Base-by-base conservation (phyloP, 371 early-diverging fungal species). In the Mucor velutinosus region DNA sequence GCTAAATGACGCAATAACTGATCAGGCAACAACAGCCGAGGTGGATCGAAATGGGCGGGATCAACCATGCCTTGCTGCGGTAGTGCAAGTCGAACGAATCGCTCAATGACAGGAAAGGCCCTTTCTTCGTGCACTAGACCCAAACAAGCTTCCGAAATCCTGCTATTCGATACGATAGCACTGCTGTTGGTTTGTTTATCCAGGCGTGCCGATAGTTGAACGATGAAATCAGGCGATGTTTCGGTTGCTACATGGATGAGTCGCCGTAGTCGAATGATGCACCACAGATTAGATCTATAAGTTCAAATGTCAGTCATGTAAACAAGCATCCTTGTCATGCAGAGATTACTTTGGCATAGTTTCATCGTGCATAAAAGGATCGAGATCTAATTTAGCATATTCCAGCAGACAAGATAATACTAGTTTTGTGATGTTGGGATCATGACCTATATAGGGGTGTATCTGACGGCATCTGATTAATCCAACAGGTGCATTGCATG, bases 241-340 rank as follows among this genome's bases (percentile, higher is more conserved):
- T 53, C 27, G 15, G 15, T 56, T 27, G 5, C 27, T 30, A 45
- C 23, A 45, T 19, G 56, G 12, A 62, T 49, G 25, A 58, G 30
- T 6, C 71, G 57, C n/a, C 71, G 35, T 25, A 71, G 37, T 62
- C 71, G 57, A 33, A 53, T 53, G 8, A 71, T 62, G 51, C 71
- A 71, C 71, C 71, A 71, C 37, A 51, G 11, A 15, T 29, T 32
- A 19, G 71, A 59, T n/a, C 71, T 71, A 62, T 14, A 4, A 4
- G 19, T 8, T 1, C 47, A 51, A 21, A 23, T 23, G 11, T 51
- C 7, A 45, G 15, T 39, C 7, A 39, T 4, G 35, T 8, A 49
- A 10, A 21, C 23, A 12, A 11, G 51, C 25, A 23, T n/a, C 10
- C 4, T 21, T 25, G 25, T 21, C 12, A 10, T 51, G 21, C 23